Evolutionary conservation across 139 green algal genomes (phyloP).

Genomic region (Chlorella sp.): DNA sequence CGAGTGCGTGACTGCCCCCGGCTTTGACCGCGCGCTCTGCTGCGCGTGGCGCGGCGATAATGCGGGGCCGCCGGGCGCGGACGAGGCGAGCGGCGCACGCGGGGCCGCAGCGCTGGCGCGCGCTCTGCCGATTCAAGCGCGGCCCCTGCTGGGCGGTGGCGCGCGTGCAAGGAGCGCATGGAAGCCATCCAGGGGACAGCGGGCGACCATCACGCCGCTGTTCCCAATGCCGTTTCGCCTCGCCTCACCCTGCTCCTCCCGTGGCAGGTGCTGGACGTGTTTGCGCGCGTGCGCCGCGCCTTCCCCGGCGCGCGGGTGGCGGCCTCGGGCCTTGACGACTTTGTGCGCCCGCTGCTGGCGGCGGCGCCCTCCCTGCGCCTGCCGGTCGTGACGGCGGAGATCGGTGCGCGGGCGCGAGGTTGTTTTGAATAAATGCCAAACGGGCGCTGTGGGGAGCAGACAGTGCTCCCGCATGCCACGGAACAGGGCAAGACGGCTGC

Average conservation of each 20-base stretch:
- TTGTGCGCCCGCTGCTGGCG: constrained; percentile 33
- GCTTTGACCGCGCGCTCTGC: constrained; percentile 44
- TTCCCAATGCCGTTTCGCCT: no score
- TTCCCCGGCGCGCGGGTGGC: constrained; percentile 52
- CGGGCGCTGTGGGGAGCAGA: not conserved
- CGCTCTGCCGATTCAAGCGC: no score
- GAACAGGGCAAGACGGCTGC: not conserved
- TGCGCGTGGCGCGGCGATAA: constrained; percentile 50
- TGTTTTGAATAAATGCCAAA: no score
- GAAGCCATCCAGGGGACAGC: no score
- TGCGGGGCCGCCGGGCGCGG: constrained; percentile 32
- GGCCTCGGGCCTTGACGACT: constrained; percentile 59
- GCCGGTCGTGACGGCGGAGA: constrained; percentile 12
- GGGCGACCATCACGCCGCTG: no score
- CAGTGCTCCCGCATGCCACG: not conserved
- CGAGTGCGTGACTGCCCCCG: constrained; percentile 28
- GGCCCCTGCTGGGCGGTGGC: no score
- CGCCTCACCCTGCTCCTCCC: no score
- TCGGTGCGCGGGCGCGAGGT: not conserved
- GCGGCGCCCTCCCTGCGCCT: constrained; percentile 22
- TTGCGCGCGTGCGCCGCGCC: constrained; percentile 18
- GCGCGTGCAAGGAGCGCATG: no score
- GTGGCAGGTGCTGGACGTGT: constrained; percentile 40
- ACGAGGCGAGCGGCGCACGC: constrained; percentile 35
- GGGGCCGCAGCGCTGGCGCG: no score